Conservation (phyloP, 108 stramenopile species). For the Pelagomonas calceolata region DNA sequence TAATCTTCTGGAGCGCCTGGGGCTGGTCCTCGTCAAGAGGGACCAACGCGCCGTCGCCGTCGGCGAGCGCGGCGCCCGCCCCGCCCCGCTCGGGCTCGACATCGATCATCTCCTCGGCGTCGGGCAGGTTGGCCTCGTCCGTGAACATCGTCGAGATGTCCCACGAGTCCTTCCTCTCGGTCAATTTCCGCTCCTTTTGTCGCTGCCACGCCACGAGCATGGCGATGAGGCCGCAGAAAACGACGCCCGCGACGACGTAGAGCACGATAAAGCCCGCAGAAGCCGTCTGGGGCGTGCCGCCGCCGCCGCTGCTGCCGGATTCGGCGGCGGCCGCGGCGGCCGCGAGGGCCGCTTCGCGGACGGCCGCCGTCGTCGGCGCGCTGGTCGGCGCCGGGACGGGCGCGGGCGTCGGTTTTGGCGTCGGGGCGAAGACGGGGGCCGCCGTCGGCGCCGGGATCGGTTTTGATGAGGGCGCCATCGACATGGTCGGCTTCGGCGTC, state of each 20-base stretch:
- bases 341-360: background rate
- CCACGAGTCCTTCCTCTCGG: background rate
- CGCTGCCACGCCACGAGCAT: background rate
- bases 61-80: background rate
- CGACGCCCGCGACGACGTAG: background rate
- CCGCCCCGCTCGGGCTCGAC: background rate
- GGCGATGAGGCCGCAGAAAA: background rate
- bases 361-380: background rate
- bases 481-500: background rate
- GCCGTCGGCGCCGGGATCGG: background rate
- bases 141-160: slow-evolving; percentile 1
- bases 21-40: background rate
- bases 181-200: background rate
- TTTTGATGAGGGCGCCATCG: background rate
- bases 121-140: background rate
- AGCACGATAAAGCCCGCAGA: background rate
- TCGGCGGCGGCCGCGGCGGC: too few species aligned
- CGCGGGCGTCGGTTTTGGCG: background rate
- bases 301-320: too few species aligned
- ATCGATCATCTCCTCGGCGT: background rate
- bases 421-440: background rate
- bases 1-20: background rate
- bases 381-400: background rate
- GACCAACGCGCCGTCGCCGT: background rate
- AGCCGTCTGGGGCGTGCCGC: background rate